These are phyloP conservation scores for Cetradonia linearis DNA, from an alignment of 495 filamentous ascomycete genomes.

Conservation along the genomic window DNA sequence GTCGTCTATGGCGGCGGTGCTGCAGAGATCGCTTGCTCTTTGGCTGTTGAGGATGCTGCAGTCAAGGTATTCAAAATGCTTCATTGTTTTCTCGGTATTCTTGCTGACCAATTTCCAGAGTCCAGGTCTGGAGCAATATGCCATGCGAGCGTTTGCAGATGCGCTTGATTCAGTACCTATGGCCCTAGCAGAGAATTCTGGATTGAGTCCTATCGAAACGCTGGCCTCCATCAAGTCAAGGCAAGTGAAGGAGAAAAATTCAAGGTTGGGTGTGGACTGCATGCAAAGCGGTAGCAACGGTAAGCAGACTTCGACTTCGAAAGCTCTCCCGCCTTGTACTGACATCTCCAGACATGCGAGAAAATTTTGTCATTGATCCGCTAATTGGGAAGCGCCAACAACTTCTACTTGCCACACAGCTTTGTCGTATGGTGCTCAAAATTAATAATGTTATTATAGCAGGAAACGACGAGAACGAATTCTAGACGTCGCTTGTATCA, in stretches of 20 bases:
- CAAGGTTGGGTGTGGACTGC: conserved; percentile 88
- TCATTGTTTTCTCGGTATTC: background rate
- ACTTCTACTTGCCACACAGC: conserved; percentile 86
- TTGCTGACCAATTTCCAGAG: conserved; percentile 40
- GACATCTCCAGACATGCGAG: conserved; percentile 63
- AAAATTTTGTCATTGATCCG: conserved; percentile 96
- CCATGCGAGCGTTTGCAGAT: conserved; percentile 95
- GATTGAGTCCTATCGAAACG: conserved; percentile 88
- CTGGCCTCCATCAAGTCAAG: conserved; percentile 89
- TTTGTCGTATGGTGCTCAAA: conserved; percentile 99
- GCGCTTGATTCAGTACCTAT: conserved; percentile 92
- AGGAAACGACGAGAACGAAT: conserved; percentile 85
- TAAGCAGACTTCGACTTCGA: conserved; percentile 28
- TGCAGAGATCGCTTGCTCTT: conserved; percentile 92
- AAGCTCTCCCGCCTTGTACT: background rate
- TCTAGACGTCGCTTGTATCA: conserved; percentile 43
- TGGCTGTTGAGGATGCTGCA: conserved; percentile 92
- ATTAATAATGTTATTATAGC: conserved; percentile 91
- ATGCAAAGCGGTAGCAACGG: conserved; percentile 88
- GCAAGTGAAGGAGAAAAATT: conserved; percentile 83
- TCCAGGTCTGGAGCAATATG: conserved; percentile 92
- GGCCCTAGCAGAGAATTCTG: conserved; percentile 95
- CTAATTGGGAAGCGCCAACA: conserved; percentile 97
- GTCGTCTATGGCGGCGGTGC: conserved; percentile 98
- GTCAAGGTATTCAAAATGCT: conserved; percentile 51